These are phyloP conservation scores for Calycina herbarum DNA, from an alignment of 2,329 filamentous ascomycete genomes.

Conservation along the genomic window DNA sequence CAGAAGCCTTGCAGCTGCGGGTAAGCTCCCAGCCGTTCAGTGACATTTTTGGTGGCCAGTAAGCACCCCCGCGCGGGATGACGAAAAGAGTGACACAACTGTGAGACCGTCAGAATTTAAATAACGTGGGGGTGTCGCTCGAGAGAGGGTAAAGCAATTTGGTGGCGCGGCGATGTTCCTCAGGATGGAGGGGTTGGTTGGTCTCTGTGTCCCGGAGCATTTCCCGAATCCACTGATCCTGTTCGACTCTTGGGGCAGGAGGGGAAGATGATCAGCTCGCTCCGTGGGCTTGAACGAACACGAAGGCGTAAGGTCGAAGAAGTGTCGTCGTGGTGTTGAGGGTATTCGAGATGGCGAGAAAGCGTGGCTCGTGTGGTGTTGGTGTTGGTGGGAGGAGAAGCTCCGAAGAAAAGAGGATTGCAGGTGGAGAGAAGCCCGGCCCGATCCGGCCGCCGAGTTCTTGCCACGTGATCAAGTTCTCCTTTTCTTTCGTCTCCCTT, in stretches of 20 bases:
- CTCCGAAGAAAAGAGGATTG: background rate
- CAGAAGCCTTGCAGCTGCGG: background rate
- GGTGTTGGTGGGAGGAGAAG: background rate
- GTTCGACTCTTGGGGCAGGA: background rate
- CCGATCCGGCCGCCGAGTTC: background rate
- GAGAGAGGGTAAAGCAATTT: background rate
- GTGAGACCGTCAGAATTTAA: background rate
- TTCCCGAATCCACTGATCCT: slow-evolving; percentile 1
- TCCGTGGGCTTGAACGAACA: background rate
- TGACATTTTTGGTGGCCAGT: background rate
- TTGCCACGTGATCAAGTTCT: background rate
- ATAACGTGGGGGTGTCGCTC: slow-evolving; percentile 5
- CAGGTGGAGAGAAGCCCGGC: background rate
- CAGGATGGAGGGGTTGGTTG: slow-evolving; percentile 1
- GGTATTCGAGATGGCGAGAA: background rate
- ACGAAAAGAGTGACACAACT: slow-evolving; percentile 4
- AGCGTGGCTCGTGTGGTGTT: background rate
- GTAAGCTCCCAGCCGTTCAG: background rate
- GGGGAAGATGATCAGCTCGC: background rate
- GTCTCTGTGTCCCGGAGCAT: background rate
- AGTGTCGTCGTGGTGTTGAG: background rate
- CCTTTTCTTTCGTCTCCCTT: background rate
- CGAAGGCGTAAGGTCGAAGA: background rate
- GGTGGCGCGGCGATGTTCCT: slow-evolving; percentile 1
- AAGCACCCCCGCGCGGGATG: slow-evolving; percentile 4